Base-by-base conservation (phyloP, 805 yeast genomes). In the Yamadazyma nakazawae region DNA sequence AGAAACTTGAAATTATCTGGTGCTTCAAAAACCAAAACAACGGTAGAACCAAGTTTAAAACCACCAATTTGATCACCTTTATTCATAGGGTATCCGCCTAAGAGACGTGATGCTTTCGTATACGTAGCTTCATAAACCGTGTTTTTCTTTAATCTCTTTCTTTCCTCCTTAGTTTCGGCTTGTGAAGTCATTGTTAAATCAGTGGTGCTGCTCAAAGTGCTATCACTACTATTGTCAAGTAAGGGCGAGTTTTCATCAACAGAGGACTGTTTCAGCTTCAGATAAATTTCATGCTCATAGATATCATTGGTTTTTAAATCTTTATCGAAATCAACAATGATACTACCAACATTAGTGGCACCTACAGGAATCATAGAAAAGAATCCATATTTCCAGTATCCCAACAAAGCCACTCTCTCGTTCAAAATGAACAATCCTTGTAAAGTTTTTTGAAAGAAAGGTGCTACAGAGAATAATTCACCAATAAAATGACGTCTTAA, bases 321-420 rank as follows among this genome's bases (percentile, higher is more conserved):
- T 67, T 85, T 84, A 67, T 94, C 99, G 59, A 94, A 94, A 61
- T 91, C 89, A 54, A 94, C 77, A 49, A 85, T 83, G 54, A 94
- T 94, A 58, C 96, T 85, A 5, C 99, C 99, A 26, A 94, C 99
- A 67, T 94, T 94, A 2, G 99, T 94, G 19, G 99, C 99, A 12
- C 99, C 99, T 11, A 94, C 99, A 0, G 99, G 97, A 0, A 96
- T 92, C 99, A 94, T 94, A 54, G 95, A 85, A 70, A 94, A 94
- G 58, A 94, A 94, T 0, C 99, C 99, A 63, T 94, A 79, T 62
- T 86, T 88, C 99, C 99, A 94, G 59, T 88, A 83, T 1, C 99
- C 99, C 47, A 94, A 76, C 42, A 94, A 69, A 0, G 99, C 96
- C 2, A 94, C 99, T 57, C 99, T 79, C 68, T 94, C 99, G 63